Conservation (phyloP, 257 asterid species). For the Verbena officinalis region DNA sequence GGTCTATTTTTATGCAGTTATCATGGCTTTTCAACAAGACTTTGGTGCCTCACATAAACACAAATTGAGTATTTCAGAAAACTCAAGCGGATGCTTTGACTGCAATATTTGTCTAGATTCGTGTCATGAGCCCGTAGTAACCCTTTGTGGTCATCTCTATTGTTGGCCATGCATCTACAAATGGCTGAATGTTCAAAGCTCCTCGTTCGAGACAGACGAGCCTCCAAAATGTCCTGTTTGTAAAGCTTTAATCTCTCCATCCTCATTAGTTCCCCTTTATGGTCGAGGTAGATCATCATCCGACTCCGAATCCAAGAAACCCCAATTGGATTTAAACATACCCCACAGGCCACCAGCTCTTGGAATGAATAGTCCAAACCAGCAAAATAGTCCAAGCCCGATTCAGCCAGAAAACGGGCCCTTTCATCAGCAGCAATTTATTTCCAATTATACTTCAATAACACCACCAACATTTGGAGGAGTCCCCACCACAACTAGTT, state of each 20-base stretch:
- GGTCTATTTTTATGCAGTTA: constrained; percentile 45
- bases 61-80: constrained; percentile 51
- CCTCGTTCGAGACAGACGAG: constrained; percentile 53
- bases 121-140: constrained; percentile 79
- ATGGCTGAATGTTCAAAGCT: constrained; percentile 74
- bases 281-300: constrained; percentile 68
- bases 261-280: constrained; percentile 79
- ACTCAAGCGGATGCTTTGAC: constrained; percentile 61
- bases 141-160: constrained; percentile 89
- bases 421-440: constrained; percentile 39
- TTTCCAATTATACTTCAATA: constrained; percentile 40
- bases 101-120: constrained; percentile 89
- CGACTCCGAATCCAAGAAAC: constrained; percentile 53
- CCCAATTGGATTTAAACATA: constrained; percentile 43
- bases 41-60: constrained; percentile 49
- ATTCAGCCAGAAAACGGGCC: constrained; percentile 33
- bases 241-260: constrained; percentile 62
- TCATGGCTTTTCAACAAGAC: constrained; percentile 58
- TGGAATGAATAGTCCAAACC: constrained; percentile 38
- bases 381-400: constrained; percentile 36
- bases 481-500: constrained; percentile 39
- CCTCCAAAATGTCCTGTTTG: constrained; percentile 84
- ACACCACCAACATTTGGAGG: constrained; percentile 50
- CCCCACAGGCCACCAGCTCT: constrained; percentile 78
- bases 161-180: constrained; percentile 96